Evolutionary conservation across 73 alveolate species (phyloP), one percentile per base, ranked within the genome.

Genomic region (Breviolum minutum): DNA sequence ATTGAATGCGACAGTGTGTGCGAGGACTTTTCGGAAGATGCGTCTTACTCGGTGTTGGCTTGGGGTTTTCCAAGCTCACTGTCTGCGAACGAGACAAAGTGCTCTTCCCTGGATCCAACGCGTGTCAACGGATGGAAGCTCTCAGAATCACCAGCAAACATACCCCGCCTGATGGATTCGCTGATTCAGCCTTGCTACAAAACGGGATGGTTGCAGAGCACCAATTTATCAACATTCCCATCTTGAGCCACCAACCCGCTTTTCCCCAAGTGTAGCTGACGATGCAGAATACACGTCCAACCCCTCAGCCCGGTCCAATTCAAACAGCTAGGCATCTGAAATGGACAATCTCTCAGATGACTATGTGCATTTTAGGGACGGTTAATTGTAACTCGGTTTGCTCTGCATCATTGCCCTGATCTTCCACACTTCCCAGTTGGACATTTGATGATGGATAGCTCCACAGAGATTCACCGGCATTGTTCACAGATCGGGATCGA

Each of bases 1-100:
- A 90, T 24, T 54, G 97, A 32, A 90, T 26, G 88, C 97, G 88
- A 81, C 97, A 90, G 69, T 90, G 97, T 63, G 97, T 90, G 63
- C 97, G 97, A 30, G 85, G 87, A 61, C 40, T 20, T 71, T 16
- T 48, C 17, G 79, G 85, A 13, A 10, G 29, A 19, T 83, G 27
- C 54, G 92, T 10, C 16, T 61, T 40, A 0, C 60, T 13, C 90
- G 32, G 86, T 17, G 88, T 2, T 27, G 54, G 64, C 54, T 80
- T 80, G 32, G 88, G 68, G 68, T 26, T 26, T 11, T 83, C 92
- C 92, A 83, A 83, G 76, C 26, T 24, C 6, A 26, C 76, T 22
- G 76, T 61, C 62, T 60, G 73, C 16, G 61, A 40, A 24, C 71
- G 92, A 83, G 92, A 27, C 92, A 83, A 60, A 17, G 92, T 61